Percentiles rank a stretch among this genome's conserved stretches.
Conservation (phyloP, 768 basidiomycete genomes). For the Phylloporus scabripes region DNA sequence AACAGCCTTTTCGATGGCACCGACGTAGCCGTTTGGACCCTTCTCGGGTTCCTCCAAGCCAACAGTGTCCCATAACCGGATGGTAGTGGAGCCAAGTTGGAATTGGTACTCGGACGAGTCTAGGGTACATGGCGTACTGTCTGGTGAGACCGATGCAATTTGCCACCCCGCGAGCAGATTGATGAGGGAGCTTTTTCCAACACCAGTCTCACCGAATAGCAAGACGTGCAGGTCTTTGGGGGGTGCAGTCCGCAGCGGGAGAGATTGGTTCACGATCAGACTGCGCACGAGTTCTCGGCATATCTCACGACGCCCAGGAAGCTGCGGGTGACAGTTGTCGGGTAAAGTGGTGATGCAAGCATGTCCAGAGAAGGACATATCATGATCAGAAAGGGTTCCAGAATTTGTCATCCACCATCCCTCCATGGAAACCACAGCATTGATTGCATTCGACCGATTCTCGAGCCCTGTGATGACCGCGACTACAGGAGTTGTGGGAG, state of each 20-base stretch:
- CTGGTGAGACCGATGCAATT: slow-evolving; percentile 20
- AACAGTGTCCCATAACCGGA: slow-evolving; percentile 31
- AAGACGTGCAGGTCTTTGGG: slow-evolving; percentile 30
- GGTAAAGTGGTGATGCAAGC: slow-evolving; percentile 36
- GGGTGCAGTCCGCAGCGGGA: slow-evolving; percentile 11
- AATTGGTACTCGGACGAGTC: slow-evolving; percentile 24
- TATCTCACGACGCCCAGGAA: slow-evolving; percentile 15
- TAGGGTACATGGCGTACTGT: slow-evolving; percentile 33
- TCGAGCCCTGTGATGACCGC: slow-evolving; percentile 31
- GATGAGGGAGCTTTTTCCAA: slow-evolving; percentile 24
- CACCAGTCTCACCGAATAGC: slow-evolving; percentile 36
- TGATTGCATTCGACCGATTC: slow-evolving; percentile 11
- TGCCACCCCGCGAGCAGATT: slow-evolving; percentile 26
- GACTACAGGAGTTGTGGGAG: slow-evolving; percentile 19
- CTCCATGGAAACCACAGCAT: slow-evolving; percentile 24
- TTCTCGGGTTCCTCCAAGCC: slow-evolving; percentile 29
- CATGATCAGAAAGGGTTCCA: slow-evolving; percentile 19
- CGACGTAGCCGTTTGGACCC: slow-evolving; percentile 17
- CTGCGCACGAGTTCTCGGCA: slow-evolving; percentile 17
- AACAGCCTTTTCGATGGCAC: slow-evolving; percentile 28
- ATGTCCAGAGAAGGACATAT: slow-evolving; percentile 31
- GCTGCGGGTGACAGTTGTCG: slow-evolving; percentile 18
- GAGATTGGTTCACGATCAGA: slow-evolving; percentile 14
- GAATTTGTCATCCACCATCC: slow-evolving; percentile 37
- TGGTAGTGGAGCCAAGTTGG: slow-evolving; percentile 18